phyloP scores from a whole-genome alignment of 2,329 filamentous ascomycete genomes.

The Zymoseptoria ardabiliae region DNA sequence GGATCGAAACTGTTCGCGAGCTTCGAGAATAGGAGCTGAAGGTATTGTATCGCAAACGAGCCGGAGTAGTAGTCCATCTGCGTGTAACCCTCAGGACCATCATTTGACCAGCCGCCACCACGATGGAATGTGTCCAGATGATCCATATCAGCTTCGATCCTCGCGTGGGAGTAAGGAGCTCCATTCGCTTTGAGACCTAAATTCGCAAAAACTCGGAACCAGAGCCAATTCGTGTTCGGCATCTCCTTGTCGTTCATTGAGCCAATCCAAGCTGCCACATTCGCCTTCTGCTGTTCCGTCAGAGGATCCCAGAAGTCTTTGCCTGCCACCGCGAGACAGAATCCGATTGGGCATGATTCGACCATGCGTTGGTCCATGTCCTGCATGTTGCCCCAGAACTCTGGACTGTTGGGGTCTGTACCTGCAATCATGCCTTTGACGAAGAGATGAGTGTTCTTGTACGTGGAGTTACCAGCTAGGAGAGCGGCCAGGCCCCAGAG shows the following conservation, averaged over 20 bases:
- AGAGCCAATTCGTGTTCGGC: constrained; percentile 63
- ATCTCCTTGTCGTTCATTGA: constrained; percentile 73
- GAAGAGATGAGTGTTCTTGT: constrained; percentile 58
- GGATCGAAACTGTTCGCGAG: constrained; percentile 60
- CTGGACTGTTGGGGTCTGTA: constrained; percentile 60
- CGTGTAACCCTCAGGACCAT: constrained; percentile 69
- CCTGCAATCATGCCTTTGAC: constrained; percentile 63
- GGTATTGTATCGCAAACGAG: constrained; percentile 73
- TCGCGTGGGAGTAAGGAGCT: constrained; percentile 60
- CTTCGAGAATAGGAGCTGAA: constrained; percentile 70
- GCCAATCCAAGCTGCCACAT: constrained; percentile 65
- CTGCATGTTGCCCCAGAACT: constrained; percentile 70
- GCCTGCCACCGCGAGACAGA: constrained; percentile 61
- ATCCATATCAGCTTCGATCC: constrained; percentile 66
- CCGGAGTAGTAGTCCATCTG: constrained; percentile 85
- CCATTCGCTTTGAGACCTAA: constrained; percentile 69
- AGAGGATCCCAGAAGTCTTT: constrained; percentile 59
- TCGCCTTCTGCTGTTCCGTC: constrained; percentile 53
- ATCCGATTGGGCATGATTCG: constrained; percentile 74
- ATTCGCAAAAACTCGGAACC: constrained; percentile 81
- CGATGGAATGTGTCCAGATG: constrained; percentile 75
- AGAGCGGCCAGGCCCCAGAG: constrained; percentile 68
- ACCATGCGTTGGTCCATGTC: constrained; percentile 80
- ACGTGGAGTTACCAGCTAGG: constrained; percentile 60
- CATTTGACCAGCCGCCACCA: constrained; percentile 73